Percentiles rank a stretch among this genome's conserved stretches.
These are phyloP conservation scores for Penicillium sp. DNA, from an alignment of 2,329 filamentous ascomycete species.

Conservation along the genomic window DNA sequence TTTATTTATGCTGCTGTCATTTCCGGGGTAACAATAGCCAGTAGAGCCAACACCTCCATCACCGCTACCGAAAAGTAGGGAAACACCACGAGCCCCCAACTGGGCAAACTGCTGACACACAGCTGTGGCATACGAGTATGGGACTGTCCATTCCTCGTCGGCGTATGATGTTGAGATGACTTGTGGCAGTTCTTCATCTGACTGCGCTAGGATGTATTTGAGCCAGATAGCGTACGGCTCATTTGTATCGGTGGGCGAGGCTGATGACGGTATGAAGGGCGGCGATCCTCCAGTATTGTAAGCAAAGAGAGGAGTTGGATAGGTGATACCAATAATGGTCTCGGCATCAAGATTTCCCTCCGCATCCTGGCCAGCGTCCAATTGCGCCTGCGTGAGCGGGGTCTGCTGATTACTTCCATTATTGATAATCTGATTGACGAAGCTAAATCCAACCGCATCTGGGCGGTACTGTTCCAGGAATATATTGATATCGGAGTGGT, in stretches of 20 bases:
- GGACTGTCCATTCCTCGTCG: conserved; percentile 52
- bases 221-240: conserved; percentile 8
- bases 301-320: conserved; percentile 4
- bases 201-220: conserved; percentile 4
- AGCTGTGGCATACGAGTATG: conserved; percentile 50
- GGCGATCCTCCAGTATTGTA: conserved; percentile 7
- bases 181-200: conserved; percentile 44
- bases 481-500: conserved; percentile 8
- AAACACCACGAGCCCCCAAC: conserved; percentile 38
- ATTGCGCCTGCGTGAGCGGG: neutral
- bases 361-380: neutral
- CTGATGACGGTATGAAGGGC: conserved; percentile 1
- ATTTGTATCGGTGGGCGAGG: neutral
- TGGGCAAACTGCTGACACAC: conserved; percentile 49
- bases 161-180: conserved; percentile 57
- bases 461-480: conserved; percentile 9
- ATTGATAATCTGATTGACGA: conserved; percentile 2
- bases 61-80: conserved; percentile 29
- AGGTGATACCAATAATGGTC: conserved; percentile 4
- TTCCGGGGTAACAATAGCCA: conserved; percentile 31
- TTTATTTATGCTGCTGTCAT: conserved; percentile 36
- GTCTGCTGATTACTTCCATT: conserved; percentile 1
- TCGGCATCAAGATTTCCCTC: conserved; percentile 7
- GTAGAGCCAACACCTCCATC: conserved; percentile 24
- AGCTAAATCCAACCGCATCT: neutral